Base-by-base conservation (phyloP, 345 rosid species). In the Nephelium lappaceum region DNA sequence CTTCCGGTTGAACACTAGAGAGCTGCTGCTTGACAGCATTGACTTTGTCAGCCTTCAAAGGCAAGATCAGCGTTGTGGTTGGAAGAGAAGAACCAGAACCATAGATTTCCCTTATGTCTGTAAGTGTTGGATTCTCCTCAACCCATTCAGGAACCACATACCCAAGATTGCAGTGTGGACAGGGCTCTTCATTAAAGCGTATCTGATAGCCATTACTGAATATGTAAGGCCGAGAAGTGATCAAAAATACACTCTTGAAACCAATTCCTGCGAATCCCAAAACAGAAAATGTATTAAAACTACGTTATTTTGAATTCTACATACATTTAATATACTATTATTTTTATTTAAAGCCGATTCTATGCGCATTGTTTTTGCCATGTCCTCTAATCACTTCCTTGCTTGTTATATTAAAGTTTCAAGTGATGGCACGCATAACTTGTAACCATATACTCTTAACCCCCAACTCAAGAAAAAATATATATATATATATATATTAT, bases 121-220 rank as follows among this genome's bases (percentile, higher is more conserved):
- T 61, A 38, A 86, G 85, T 39, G 83, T 82, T 53, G 87, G 93
- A 27, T 80, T 81, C 62, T 87, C 92, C 5, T 87, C 97, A 51
- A 93, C 88, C 93, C 98, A 92, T 79, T 93, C 97, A 0, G 95
- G 97, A 69, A 93, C 92, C 9, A 92, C 86, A 79, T 89, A 93
- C 4, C 96, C 95, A 12, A 92, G 89, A 58, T 84, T 64, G 81
- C 92, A 93, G 49, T 79, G 79, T 0, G 88, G 85, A 79, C 92
- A 90, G 69, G 97, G 94, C 15, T 83, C 89, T 78, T 91, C 94
- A 38, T 83, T 81, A 61, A 93, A 93, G 9, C 89, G 80, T 15
- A 93, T 91, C 4, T 87, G 92, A 66, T 91, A 91, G n/a, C 94
- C 97, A 10, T 87, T 90, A 64, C 93, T 92, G 77, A 92, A 90